A percentile compares a stretch with the other conserved stretches of the same genome.
Conservation (phyloP, 225 moss, liverwort and hornwort species). For the Anthoceros angustus region DNA sequence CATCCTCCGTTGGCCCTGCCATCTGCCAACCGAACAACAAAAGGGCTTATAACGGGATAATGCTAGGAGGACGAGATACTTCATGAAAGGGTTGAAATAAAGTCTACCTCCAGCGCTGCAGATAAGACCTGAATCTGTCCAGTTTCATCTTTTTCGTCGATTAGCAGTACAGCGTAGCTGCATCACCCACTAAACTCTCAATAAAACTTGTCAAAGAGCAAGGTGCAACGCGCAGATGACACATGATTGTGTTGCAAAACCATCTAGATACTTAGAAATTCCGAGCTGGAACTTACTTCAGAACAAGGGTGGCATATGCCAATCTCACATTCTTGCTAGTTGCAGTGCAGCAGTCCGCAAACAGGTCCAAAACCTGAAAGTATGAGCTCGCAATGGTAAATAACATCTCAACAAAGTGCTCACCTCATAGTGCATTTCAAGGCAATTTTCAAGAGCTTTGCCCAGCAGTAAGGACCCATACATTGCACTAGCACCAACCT, state of each 20-base stretch:
- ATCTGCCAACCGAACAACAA: slow-evolving; percentile 34
- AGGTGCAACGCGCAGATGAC: background rate
- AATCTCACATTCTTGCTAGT: slow-evolving; percentile 75
- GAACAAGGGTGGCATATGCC: slow-evolving; percentile 62
- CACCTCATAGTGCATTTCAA: background rate
- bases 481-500: slow-evolving; percentile 29
- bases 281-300: slow-evolving; percentile 45
- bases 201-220: background rate
- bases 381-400: background rate
- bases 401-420: background rate
- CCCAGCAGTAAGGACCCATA: background rate
- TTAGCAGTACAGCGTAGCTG: slow-evolving; percentile 65
- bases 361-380: slow-evolving; percentile 65
- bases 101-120: slow-evolving; percentile 71
- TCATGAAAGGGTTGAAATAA: background rate
- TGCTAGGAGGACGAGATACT: background rate
- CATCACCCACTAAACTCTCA: slow-evolving; percentile 13
- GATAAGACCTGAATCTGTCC: slow-evolving; percentile 87
- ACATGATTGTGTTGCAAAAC: background rate
- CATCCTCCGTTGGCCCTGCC: slow-evolving; percentile 65
- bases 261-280: background rate
- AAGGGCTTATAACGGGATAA: background rate
- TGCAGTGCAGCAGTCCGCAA: slow-evolving; percentile 65
- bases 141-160: slow-evolving; percentile 66
- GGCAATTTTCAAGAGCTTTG: background rate